Evolutionary conservation across 106 monocot species (phyloP), one percentile per base, ranked within the genome.

Genomic region (Chionographis japonica): DNA sequence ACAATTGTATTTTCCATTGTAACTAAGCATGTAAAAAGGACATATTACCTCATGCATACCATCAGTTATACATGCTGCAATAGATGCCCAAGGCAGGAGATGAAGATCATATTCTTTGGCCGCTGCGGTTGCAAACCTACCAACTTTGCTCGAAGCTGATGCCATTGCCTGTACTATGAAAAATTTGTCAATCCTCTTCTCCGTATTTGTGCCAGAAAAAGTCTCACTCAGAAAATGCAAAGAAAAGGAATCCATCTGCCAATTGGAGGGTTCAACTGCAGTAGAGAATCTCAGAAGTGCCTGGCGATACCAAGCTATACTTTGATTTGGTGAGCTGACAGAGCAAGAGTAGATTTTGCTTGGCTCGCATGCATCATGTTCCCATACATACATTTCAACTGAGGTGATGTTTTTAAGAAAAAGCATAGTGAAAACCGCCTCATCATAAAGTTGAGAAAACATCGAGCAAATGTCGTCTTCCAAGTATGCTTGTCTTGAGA

Each of bases 381-480:
- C 89, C 97, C 97, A 97, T 19, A 83, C 68, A 72, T 83, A 92
- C 80, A 97, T 85, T 77, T 97, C 97, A 74, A 97, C 58, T 6
- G 82, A 82, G 38, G 70, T 16, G 58, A 97, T 64, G 56, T 71
- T 97, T 75, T 97, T 97, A 60, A 97, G 89, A 60, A 97, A 97
- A 71, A 97, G 89, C 65, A 97, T 76, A 58, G 78, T 69, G 56
- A 89, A 97, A 52, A 84, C 77, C 16, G 78, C 74, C 79, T 97
- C 97, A 41, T 79, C 72, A 52, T 92, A 83, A 13, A 97, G 87
- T 82, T 92, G 81, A 41, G 71, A 74, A 80, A 97, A 85, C 81
- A 97, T 83, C 36, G 65, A 83, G 69, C 63, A 72, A 77, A 97
- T 81, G 49, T 89, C 92, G 78, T 85, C 87, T 79, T 89, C 87